phyloP scores from a whole-genome alignment of 73 alveolate genomes.

The Stentor roeselii region DNA sequence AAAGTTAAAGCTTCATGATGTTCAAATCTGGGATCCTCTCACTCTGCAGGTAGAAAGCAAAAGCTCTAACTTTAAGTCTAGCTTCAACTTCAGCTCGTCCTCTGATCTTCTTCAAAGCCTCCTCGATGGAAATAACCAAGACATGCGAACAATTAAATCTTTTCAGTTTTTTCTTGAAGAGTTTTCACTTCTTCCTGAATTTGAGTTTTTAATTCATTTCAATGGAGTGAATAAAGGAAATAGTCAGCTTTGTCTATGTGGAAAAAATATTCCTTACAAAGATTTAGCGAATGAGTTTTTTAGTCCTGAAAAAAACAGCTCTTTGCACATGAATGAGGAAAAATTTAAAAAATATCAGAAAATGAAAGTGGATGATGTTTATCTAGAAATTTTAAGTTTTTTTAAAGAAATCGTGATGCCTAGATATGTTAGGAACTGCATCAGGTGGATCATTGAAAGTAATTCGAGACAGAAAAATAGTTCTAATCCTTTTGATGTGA shows the following conservation, averaged over 20 bases:
- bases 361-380: not conserved
- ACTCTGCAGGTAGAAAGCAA: not conserved
- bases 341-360: not conserved
- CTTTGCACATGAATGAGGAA: not conserved
- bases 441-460: not conserved
- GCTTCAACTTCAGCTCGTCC: not conserved
- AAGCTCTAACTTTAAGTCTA: not conserved
- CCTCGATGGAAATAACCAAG: not conserved
- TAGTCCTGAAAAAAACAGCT: not conserved
- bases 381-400: not conserved
- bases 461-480: not conserved
- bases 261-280: not conserved
- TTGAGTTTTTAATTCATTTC: not conserved
- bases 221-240: not conserved
- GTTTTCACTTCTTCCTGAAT: not conserved
- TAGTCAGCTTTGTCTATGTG: not conserved
- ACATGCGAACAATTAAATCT: not conserved
- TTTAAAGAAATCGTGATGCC: not conserved
- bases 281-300: not conserved
- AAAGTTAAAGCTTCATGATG: not conserved
- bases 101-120: not conserved
- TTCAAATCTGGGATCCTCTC: conserved; percentile 5
- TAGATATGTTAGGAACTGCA: not conserved
- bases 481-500: not conserved
- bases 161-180: not conserved